Evolutionary conservation across 1,284 basidiomycete genomes (phyloP).

Genomic region (Naganishia sp.): DNA sequence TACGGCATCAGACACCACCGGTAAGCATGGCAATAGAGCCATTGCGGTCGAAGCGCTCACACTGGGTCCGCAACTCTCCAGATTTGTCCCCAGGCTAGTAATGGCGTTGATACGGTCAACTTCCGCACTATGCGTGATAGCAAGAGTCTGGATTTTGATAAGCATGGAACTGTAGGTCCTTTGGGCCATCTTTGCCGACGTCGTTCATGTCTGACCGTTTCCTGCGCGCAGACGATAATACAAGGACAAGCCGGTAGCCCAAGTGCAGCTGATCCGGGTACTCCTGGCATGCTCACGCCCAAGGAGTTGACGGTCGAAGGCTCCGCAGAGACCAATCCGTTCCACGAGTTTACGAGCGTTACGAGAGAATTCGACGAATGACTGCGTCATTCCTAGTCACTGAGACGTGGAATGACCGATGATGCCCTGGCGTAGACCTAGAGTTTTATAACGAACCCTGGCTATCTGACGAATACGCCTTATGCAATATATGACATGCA

Average conservation of each 20-base stretch:
- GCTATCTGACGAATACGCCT: too few relatives aligned
- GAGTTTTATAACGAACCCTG: too few relatives aligned
- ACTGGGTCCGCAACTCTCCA: conserved; percentile 47
- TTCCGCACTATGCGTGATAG: conserved; percentile 89
- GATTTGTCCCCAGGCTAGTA: conserved; percentile 80
- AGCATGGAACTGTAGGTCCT: conserved; percentile 44
- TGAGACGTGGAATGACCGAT: too few relatives aligned
- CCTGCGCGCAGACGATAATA: conserved; percentile 44
- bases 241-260: conserved; percentile 51
- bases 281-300: conserved; percentile 57
- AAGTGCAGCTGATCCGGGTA: conserved; percentile 52
- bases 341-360: conserved; percentile 81
- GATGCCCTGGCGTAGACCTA: too few relatives aligned
- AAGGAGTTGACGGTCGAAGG: conserved; percentile 47
- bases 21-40: conserved; percentile 55
- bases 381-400: background rate
- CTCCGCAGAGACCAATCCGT: conserved; percentile 56
- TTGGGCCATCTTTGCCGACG: background rate
- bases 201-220: background rate
- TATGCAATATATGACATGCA: too few relatives aligned
- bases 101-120: conserved; percentile 83
- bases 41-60: background rate
- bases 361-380: conserved; percentile 64
- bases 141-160: conserved; percentile 81
- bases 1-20: conserved; percentile 90